phyloP scores from a whole-genome alignment of 768 basidiomycete genomes.

The Boletus patriciae region DNA sequence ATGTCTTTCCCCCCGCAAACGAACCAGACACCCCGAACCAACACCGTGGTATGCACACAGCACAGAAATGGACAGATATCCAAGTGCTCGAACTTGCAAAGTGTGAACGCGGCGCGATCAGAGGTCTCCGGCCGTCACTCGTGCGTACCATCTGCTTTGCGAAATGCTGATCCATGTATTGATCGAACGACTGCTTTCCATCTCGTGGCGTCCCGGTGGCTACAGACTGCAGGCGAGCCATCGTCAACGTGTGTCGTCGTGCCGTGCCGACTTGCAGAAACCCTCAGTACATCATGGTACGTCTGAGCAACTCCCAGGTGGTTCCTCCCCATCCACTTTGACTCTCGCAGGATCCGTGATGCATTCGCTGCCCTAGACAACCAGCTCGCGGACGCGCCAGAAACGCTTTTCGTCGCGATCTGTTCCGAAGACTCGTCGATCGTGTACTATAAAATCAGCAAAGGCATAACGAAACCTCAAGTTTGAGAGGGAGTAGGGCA shows the following conservation, averaged over 20 bases:
- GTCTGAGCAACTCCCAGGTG: conserved; percentile 8
- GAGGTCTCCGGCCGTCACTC: conserved; percentile 53
- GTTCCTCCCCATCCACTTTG: background rate
- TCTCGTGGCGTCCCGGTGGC: background rate
- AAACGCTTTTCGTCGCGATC: conserved; percentile 65
- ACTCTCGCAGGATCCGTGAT: conserved; percentile 48
- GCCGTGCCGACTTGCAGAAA: conserved; percentile 68
- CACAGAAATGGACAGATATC: conserved; percentile 70
- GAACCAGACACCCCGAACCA: background rate
- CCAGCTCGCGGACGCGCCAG: conserved; percentile 26
- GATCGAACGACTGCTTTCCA: background rate
- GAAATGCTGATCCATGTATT: background rate
- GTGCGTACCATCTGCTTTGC: conserved; percentile 33
- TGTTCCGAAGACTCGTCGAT: conserved; percentile 77
- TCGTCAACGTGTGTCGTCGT: conserved; percentile 44
- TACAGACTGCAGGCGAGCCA: conserved; percentile 42
- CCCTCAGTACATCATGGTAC: conserved; percentile 62
- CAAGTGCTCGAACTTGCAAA: conserved; percentile 58
- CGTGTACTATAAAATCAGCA: conserved; percentile 80
- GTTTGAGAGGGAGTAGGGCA: conserved; percentile 35
- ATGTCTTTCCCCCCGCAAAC: conserved; percentile 4
- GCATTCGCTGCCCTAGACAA: conserved; percentile 52
- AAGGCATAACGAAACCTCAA: conserved; percentile 73
- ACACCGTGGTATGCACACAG: conserved; percentile 36
- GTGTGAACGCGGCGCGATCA: conserved; percentile 57